Conservation (phyloP, 345 rosid genomes). For the Draba incana region DNA sequence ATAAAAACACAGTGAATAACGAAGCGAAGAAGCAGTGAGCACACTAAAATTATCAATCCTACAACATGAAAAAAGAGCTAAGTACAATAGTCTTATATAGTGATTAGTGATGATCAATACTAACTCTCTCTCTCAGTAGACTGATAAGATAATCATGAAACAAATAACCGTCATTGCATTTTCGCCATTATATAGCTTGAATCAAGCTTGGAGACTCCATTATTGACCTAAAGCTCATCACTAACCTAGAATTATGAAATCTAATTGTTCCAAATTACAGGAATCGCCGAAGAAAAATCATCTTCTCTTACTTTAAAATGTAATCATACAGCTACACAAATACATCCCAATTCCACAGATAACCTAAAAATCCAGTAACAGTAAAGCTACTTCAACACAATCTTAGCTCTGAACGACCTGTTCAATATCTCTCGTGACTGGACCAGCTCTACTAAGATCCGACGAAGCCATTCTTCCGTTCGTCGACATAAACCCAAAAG, state of each 20-base stretch:
- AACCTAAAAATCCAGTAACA: conserved; percentile 10
- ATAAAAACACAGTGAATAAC: neutral
- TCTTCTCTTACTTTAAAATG: neutral
- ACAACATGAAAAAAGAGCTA: neutral
- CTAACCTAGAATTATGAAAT: neutral
- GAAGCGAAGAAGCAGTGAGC: neutral
- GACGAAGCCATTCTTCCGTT: conserved; percentile 73
- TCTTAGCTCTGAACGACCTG: conserved; percentile 59
- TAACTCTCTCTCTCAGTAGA: conserved; percentile 1
- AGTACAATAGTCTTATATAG: neutral
- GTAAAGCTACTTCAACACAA: neutral
- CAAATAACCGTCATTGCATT: neutral
- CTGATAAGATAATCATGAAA: conserved; percentile 7
- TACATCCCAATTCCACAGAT: neutral
- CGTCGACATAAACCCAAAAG: conserved; percentile 46
- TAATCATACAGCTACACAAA: neutral
- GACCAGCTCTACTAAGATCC: conserved; percentile 83
- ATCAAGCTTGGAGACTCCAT: neutral
- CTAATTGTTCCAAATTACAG: neutral
- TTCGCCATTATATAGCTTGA: neutral
- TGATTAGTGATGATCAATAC: conserved; percentile 4
- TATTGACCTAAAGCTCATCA: conserved; percentile 12
- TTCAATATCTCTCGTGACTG: conserved; percentile 82
- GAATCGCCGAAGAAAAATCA: conserved; percentile 1
- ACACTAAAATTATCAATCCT: conserved; percentile 19